Percentiles rank a stretch among this genome's conserved stretches.
Conservation (phyloP, 73 alveolate species). For the Paramecium sonneborni region DNA sequence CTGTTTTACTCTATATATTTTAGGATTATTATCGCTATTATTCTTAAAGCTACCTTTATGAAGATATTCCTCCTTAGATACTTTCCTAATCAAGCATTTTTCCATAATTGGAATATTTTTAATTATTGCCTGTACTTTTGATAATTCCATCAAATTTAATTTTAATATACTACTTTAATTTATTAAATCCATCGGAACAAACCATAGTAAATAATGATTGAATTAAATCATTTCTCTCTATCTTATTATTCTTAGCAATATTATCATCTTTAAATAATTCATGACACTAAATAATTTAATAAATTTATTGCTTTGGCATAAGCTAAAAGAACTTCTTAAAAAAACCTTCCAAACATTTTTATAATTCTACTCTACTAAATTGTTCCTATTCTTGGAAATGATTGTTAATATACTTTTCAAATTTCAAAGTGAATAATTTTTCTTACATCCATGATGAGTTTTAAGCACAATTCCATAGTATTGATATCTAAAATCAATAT, state of each 20-base stretch:
- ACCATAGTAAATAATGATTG: background rate
- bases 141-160: background rate
- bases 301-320: background rate
- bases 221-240: background rate
- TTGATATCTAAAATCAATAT: background rate
- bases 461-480: background rate
- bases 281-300: background rate
- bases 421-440: background rate
- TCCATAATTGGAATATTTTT: background rate
- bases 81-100: background rate
- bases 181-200: background rate
- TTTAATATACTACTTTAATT: background rate
- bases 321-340: background rate
- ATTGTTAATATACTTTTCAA: background rate
- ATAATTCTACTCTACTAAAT: background rate
- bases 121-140: background rate
- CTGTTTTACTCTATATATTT: background rate
- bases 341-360: slow-evolving; percentile 2
- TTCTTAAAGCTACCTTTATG: background rate
- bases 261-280: background rate
- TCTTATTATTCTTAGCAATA: background rate
- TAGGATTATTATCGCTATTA: background rate
- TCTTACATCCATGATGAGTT: background rate
- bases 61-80: background rate
- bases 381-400: background rate